Percentiles rank a stretch among this genome's conserved stretches.
Conservation (phyloP, 352 stramenopile genomes). For the Thalassiosira hispida region DNA sequence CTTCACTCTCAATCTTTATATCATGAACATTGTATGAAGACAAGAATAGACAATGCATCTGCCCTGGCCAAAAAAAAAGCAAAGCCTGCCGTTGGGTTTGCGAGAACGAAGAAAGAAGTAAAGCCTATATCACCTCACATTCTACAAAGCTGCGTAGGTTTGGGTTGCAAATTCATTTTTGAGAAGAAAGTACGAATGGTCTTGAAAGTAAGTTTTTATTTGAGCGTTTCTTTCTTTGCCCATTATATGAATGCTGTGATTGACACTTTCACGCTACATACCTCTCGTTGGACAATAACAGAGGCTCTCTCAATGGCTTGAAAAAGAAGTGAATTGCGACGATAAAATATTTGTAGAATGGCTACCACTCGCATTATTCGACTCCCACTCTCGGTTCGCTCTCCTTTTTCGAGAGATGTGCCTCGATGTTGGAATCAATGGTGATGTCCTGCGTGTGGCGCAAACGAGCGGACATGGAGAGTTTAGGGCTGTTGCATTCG, state of each 20-base stretch:
- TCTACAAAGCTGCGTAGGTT: conserved; percentile 67
- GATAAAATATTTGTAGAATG: conserved; percentile 58
- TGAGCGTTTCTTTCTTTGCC: no score
- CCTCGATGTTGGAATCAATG: conserved; percentile 68
- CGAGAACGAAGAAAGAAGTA: conserved; percentile 57
- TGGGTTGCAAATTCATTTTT: conserved; percentile 81
- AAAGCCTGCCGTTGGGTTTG: conserved; percentile 49
- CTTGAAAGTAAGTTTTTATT: conserved; percentile 43
- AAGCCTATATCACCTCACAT: conserved; percentile 63
- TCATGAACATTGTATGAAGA: conserved; percentile 73
- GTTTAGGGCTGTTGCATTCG: conserved; percentile 70
- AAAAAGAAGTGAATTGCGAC: conserved; percentile 37
- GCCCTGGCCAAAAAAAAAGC: conserved; percentile 36
- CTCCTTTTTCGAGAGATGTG: conserved; percentile 53
- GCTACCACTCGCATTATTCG: conserved; percentile 71
- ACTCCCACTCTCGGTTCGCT: conserved; percentile 71
- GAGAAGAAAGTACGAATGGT: conserved; percentile 71
- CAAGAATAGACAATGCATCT: conserved; percentile 26
- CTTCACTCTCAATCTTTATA: conserved; percentile 82
- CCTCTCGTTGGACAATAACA: conserved; percentile 5
- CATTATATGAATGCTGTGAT: conserved; percentile 16
- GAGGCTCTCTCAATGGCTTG: conserved; percentile 45
- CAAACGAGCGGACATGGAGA: conserved; percentile 43
- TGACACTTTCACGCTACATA: background rate
- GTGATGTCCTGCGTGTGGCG: conserved; percentile 67